These are phyloP conservation scores for Termitomyces sp. DNA, from an alignment of 768 basidiomycete genomes.

Conservation along the genomic window DNA sequence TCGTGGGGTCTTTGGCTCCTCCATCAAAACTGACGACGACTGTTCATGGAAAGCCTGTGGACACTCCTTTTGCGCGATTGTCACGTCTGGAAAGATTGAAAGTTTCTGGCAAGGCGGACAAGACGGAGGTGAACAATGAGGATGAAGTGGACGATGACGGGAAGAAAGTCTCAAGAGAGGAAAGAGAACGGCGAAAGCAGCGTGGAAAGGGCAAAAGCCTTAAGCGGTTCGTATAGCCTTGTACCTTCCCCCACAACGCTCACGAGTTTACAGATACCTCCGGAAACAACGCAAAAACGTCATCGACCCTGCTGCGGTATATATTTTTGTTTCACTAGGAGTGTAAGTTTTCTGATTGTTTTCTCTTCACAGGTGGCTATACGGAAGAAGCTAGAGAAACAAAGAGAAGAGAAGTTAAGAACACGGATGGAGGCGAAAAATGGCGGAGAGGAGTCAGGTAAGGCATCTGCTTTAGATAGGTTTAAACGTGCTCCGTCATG, in stretches of 20 bases:
- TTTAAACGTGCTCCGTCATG: slow-evolving; percentile 26
- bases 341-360: no score
- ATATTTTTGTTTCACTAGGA: slow-evolving; percentile 16
- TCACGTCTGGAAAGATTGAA: slow-evolving; percentile 74
- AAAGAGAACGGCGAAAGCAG: slow-evolving; percentile 80
- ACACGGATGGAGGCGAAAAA: slow-evolving; percentile 32
- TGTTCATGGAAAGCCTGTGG: slow-evolving; percentile 32
- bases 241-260: background rate
- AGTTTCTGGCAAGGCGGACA: slow-evolving; percentile 72
- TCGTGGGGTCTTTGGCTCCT: slow-evolving; percentile 67
- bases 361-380: no score
- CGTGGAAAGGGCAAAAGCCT: slow-evolving; percentile 84
- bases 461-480: slow-evolving; percentile 38
- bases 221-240: slow-evolving; percentile 51
- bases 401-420: no score
- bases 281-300: slow-evolving; percentile 95
- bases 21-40: slow-evolving; percentile 54
- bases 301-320: slow-evolving; percentile 75
- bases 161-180: slow-evolving; percentile 44
- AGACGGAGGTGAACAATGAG: slow-evolving; percentile 56
- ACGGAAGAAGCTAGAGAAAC: no score
- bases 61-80: slow-evolving; percentile 65
- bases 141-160: slow-evolving; percentile 32
- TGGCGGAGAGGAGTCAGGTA: slow-evolving; percentile 20
- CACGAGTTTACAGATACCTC: slow-evolving; percentile 45